Conservation (phyloP, 345 rosid species). For the Atalantia buxifolia region DNA sequence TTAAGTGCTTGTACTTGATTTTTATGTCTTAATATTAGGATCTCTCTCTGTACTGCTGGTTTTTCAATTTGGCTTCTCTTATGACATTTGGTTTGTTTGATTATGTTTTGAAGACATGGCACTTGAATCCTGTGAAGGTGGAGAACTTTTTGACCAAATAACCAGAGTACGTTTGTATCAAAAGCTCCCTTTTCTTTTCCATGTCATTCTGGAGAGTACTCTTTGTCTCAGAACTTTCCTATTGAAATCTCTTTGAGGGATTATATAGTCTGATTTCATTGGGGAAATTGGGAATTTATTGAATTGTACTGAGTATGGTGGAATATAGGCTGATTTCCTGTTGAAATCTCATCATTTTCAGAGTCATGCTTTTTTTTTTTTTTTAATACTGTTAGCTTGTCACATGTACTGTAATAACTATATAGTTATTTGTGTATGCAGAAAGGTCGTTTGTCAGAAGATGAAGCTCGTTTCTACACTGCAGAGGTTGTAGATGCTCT, state of each 20-base stretch:
- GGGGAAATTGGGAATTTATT: not conserved
- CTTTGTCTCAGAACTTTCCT: not conserved
- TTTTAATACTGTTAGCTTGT: slow-evolving; percentile 1
- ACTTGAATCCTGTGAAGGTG: slow-evolving; percentile 97
- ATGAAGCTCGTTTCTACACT: slow-evolving; percentile 87
- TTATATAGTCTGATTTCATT: not conserved
- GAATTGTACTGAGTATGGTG: not conserved
- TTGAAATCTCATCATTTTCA: not conserved
- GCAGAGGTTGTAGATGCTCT: slow-evolving; percentile 97
- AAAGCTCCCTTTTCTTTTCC: slow-evolving; percentile 4
- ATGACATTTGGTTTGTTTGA: slow-evolving; percentile 28
- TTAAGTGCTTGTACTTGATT: slow-evolving; percentile 3
- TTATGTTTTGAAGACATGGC: slow-evolving; percentile 76
- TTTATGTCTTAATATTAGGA: not conserved
- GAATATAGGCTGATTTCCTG: too few species aligned
- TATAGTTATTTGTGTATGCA: slow-evolving; percentile 28
- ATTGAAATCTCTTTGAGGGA: not conserved
- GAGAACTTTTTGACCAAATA: slow-evolving; percentile 97
- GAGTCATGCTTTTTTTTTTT: not conserved
- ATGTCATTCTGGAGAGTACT: slow-evolving; percentile 2
- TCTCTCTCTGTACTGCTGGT: slow-evolving; percentile 7
- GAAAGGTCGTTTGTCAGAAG: slow-evolving; percentile 81
- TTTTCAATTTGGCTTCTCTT: slow-evolving; percentile 9
- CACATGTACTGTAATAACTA: not conserved
- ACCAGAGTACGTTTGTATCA: slow-evolving; percentile 68